Conservation (phyloP, 805 yeast species). For the Yarrowia alimentaria region DNA sequence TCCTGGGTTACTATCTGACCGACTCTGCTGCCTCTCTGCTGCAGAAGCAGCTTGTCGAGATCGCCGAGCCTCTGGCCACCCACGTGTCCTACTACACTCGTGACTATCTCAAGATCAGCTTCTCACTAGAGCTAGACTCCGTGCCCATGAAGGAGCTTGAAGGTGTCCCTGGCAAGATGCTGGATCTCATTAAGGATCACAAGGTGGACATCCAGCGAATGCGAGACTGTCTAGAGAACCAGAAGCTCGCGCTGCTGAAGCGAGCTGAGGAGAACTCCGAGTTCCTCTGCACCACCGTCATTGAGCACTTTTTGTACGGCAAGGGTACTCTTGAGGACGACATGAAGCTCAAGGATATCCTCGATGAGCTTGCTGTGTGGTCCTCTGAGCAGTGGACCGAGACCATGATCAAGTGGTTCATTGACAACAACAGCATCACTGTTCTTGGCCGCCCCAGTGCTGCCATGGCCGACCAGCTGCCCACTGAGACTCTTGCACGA, state of each 20-base stretch:
- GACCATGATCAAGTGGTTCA: constrained; percentile 52
- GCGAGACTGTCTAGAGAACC: constrained; percentile 64
- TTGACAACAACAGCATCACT: constrained; percentile 60
- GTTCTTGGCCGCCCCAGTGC: constrained; percentile 73
- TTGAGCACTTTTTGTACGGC: constrained; percentile 16
- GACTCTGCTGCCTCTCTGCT: constrained; percentile 75
- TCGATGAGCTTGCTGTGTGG: constrained; percentile 53
- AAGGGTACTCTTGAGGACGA: constrained; percentile 54
- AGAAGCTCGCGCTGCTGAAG: constrained; percentile 39
- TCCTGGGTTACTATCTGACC: constrained; percentile 70
- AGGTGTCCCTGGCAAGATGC: constrained; percentile 52
- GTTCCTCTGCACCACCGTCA: constrained; percentile 35
- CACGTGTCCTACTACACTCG: constrained; percentile 69
- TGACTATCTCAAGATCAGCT: constrained; percentile 63
- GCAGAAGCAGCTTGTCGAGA: constrained; percentile 69
- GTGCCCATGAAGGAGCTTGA: constrained; percentile 68
- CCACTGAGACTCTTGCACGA: constrained; percentile 51
- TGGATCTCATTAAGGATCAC: constrained; percentile 55
- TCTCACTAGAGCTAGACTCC: constrained; percentile 58
- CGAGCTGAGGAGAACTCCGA: constrained; percentile 47
- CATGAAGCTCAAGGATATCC: constrained; percentile 9
- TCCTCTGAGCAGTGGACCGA: constrained; percentile 62
- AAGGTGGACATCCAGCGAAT: constrained; percentile 64
- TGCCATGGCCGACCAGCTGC: constrained; percentile 52
- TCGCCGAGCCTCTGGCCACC: constrained; percentile 77